Evolutionary conservation across 192 early-diverging fungal genomes (phyloP).

Genomic region (Coemansia furcata): DNA sequence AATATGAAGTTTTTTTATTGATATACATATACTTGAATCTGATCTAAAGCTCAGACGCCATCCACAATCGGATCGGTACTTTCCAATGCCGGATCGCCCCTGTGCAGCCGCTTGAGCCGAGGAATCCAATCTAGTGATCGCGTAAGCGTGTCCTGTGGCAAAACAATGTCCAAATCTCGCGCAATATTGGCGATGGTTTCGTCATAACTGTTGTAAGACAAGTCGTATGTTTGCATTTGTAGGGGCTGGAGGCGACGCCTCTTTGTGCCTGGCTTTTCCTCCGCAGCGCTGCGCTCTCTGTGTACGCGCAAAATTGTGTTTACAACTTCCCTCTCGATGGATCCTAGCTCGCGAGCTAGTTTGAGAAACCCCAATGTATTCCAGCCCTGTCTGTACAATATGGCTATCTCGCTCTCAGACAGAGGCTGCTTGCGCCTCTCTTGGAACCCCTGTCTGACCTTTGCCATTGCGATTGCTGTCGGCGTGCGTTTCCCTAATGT

Average conservation of each 20-base stretch:
- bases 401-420: background rate
- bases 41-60: background rate
- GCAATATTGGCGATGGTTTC: constrained; percentile 19
- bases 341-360: constrained; percentile 46
- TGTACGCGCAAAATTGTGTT: constrained; percentile 16
- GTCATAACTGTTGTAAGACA: constrained; percentile 24
- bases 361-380: constrained; percentile 51
- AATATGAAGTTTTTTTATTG: background rate
- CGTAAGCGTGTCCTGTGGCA: constrained; percentile 23
- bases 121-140: constrained; percentile 46
- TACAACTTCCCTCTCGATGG: constrained; percentile 37
- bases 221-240: constrained; percentile 11
- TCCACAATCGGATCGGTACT: background rate
- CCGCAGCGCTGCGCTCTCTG: constrained; percentile 7
- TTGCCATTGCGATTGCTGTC: constrained; percentile 4
- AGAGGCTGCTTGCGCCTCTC: constrained; percentile 4
- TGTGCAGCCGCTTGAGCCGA: constrained; percentile 18
- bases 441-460: constrained; percentile 41
- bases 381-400: constrained; percentile 29
- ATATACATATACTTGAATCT: background rate
- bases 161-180: constrained; percentile 34
- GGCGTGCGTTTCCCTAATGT: constrained; percentile 16
- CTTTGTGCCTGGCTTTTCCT: constrained; percentile 16
- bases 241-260: constrained; percentile 19
- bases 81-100: constrained; percentile 1